phyloP scores from a whole-genome alignment of 169 alveolate genomes.

The Plasmodium coatneyi region DNA sequence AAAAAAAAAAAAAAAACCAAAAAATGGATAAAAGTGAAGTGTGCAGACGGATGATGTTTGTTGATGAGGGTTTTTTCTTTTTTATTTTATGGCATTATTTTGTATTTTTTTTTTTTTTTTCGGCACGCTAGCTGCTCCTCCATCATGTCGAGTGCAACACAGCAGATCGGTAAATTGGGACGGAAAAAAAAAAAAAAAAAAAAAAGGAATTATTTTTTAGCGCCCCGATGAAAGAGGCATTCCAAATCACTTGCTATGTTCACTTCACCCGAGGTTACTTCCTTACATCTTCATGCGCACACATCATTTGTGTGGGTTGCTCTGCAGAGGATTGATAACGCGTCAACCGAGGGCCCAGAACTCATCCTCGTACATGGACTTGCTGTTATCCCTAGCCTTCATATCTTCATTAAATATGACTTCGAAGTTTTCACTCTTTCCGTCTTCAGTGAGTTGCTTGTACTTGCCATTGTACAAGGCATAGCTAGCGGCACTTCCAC shows the following conservation, averaged over 20 bases:
- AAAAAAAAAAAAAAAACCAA: neutral
- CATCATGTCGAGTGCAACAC: neutral
- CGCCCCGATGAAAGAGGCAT: neutral
- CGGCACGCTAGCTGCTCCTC: neutral
- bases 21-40: neutral
- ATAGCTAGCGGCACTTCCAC: conserved; percentile 25
- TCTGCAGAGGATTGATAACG: neutral
- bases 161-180: neutral
- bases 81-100: neutral
- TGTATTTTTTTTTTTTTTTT: neutral
- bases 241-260: neutral
- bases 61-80: neutral
- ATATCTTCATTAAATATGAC: conserved; percentile 27
- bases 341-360: conserved; percentile 38
- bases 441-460: neutral
- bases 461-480: conserved; percentile 8
- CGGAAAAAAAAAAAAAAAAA: neutral
- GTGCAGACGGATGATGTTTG: neutral
- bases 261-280: neutral
- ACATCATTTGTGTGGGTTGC: neutral
- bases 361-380: conserved; percentile 42
- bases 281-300: neutral
- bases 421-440: conserved; percentile 12
- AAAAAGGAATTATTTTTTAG: neutral
- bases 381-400: neutral